Base-by-base conservation (phyloP, 176 grass and related monocot species). In the Aechmea fasciata region DNA sequence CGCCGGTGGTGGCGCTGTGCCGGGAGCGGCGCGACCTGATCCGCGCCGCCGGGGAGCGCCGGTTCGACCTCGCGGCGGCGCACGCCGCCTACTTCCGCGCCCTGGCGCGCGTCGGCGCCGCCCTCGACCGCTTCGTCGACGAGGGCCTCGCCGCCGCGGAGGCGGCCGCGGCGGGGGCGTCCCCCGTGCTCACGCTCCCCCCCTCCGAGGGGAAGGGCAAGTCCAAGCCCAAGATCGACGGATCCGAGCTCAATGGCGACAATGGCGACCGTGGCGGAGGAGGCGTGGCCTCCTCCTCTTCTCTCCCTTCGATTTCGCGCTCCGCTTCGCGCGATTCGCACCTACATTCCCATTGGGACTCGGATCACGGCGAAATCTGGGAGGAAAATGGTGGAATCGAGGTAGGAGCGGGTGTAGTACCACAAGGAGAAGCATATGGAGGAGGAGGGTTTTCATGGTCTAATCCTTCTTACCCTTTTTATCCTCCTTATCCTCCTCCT, bases 1-100 rank as follows among this genome's bases (percentile, higher is more conserved):
- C 88, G 52, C 88, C 83, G 0, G 79, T 77, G 57, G 75, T 86
- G 22, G 81, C 69, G 81, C 80, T 96, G 64, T 96, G 91, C 71
- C 74, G 91, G 26, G 91, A 96, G 73, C 87, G 91, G 15, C 73
- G 82, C 13, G 85, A 91, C 82, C 85, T 96, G 68, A 82, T 96
- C 55, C 68, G 68, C 15, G 87, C 68, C 0, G 91, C 78, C 26
- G 75, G 74, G 2, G 82, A 90, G 52, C 68, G 50, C 24, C 84
- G 91, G 11, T 85, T 69, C 29, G 66, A 50, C 10, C 91, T 96
- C 13, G 87, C 91, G 17, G 74, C 74, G 14, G 85, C 87, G 28
- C 91, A 96, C 71, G 70, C 79, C 11, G 85, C 82, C 63, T 96
- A 96, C 77, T 96, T 96, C 91, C 71, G 75, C 50, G 73, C 87